Conservation (phyloP, 306 rosid genomes). For the Benincasa hispida region DNA sequence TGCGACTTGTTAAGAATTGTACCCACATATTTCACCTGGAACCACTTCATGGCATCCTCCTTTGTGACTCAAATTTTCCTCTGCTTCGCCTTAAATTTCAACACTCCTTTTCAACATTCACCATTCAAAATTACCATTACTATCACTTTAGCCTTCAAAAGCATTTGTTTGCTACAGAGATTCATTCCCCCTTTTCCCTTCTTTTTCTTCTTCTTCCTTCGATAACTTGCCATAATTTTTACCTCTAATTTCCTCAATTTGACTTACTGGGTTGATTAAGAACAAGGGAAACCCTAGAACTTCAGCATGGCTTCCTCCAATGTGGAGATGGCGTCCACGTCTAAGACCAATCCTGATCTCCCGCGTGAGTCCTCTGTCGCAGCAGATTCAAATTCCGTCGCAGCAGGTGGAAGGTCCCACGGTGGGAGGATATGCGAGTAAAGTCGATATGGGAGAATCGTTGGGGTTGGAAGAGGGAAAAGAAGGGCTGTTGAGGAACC, state of each 20-base stretch:
- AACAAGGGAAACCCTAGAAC: conserved; percentile 28
- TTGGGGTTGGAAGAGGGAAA: conserved; percentile 34
- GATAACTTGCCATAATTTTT: no score
- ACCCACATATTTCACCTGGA: conserved; percentile 82
- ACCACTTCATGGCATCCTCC: conserved; percentile 92
- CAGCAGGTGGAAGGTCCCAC: conserved; percentile 17
- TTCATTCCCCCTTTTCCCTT: no score
- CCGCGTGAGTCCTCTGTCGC: no score
- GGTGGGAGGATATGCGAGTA: conserved; percentile 22
- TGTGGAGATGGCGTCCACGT: conserved; percentile 30
- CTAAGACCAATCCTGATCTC: no score
- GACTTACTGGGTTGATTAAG: no score
- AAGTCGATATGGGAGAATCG: conserved; percentile 18
- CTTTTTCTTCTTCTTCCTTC: no score
- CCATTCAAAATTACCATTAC: no score
- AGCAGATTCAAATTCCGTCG: conserved; percentile 30
- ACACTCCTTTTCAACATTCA: no score
- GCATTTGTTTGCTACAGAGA: no score
- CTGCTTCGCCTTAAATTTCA: no score
- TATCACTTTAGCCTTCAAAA: no score
- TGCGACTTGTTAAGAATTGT: conserved; percentile 85
- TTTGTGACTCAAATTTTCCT: conserved; percentile 78
- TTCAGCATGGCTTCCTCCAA: conserved; percentile 70
- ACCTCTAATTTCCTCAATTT: no score
- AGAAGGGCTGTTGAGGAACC: conserved; percentile 53